Conservation (phyloP, 164 flowering plant species). For the Akebia trifoliata region DNA sequence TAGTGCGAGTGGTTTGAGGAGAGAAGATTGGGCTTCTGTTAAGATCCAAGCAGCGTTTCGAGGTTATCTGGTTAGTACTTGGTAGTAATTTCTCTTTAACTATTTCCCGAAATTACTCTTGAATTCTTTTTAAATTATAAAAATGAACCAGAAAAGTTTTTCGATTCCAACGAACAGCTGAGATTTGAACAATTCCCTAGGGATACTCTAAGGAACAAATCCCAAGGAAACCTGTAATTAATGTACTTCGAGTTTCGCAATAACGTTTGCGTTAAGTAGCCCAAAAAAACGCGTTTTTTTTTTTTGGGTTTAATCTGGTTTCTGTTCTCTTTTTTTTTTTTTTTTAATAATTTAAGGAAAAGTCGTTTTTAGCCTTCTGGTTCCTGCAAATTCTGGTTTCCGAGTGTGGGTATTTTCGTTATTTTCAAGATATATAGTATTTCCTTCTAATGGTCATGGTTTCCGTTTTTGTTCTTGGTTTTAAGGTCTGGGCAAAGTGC, state of each 20-base stretch:
- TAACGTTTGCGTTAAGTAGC: background rate
- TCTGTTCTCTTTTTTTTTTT: background rate
- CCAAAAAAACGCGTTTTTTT: background rate
- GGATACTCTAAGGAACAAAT: too few species aligned
- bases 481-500: conserved; percentile 4
- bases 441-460: background rate
- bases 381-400: background rate
- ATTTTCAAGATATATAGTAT: background rate
- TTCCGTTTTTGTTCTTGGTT: background rate
- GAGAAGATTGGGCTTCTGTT: conserved; percentile 47
- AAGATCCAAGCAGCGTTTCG: conserved; percentile 74
- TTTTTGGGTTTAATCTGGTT: background rate
- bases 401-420: background rate
- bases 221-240: too few species aligned
- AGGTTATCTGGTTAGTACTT: conserved; percentile 59
- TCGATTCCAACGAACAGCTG: too few species aligned
- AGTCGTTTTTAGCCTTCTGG: background rate
- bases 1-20: conserved; percentile 13
- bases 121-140: background rate
- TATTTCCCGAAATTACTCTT: conserved; percentile 2
- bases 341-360: background rate
- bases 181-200: too few species aligned
- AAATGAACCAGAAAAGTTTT: too few species aligned
- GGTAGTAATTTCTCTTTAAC: background rate
- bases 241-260: background rate